A percentile compares a stretch with the other conserved stretches of the same genome.
Evolutionary conservation across 176 grass and related monocot species (phyloP).

Genomic region (Musa beccarii): DNA sequence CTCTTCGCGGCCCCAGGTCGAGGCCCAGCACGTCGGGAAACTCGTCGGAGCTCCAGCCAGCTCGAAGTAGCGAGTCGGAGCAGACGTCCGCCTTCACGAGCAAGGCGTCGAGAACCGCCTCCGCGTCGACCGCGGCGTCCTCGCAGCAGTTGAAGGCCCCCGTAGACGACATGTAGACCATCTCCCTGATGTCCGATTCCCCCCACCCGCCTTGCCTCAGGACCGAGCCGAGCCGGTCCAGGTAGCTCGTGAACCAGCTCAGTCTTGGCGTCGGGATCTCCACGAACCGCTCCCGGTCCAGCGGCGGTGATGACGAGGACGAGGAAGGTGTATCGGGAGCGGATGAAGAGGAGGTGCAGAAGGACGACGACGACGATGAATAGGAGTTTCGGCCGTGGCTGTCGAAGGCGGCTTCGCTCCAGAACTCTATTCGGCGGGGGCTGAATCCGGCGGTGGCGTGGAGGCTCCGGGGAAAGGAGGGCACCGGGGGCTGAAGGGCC

Average conservation of each 20-base stretch:
- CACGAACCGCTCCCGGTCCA: background rate
- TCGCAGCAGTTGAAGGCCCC: constrained; percentile 9
- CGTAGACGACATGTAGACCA: constrained; percentile 52
- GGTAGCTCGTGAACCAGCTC: background rate
- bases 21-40: background rate
- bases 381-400: constrained; percentile 1
- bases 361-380: background rate
- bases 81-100: constrained; percentile 6
- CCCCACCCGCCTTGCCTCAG: constrained; percentile 76
- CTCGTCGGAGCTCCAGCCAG: constrained; percentile 12
- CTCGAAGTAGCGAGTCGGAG: background rate
- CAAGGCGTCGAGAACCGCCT: background rate
- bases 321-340: background rate
- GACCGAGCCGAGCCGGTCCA: constrained; percentile 48
- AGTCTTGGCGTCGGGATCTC: background rate
- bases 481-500: background rate
- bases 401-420: constrained; percentile 8
- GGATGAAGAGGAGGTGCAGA: background rate
- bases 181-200: constrained; percentile 68
- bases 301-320: background rate
- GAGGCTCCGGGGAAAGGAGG: background rate
- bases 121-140: background rate
- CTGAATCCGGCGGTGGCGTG: background rate
- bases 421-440: constrained; percentile 7
- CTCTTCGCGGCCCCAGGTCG: background rate